Evolutionary conservation across 176 grass and related monocot genomes (phyloP).

Genomic region (Chrysopogon serrulatus): DNA sequence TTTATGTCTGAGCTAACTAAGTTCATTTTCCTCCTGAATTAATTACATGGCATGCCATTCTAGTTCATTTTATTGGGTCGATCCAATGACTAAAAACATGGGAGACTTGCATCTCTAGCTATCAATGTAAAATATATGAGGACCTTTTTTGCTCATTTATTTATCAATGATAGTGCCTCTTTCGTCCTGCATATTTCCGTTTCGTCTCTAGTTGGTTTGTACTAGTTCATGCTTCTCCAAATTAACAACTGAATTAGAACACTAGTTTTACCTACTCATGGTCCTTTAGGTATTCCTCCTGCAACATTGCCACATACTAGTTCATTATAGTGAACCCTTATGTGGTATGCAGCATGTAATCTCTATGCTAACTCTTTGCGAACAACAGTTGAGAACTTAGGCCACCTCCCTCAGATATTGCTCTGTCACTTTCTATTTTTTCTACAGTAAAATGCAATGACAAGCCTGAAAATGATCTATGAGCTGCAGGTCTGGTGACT

Average conservation of each 20-base stretch:
- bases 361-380: neutral
- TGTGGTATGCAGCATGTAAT: constrained; percentile 45
- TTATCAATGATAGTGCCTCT: neutral
- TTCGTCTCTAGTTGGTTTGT: neutral
- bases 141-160: neutral
- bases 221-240: neutral
- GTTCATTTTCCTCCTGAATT: neutral
- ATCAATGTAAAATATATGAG: neutral
- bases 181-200: neutral
- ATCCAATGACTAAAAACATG: too few relatives aligned
- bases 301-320: constrained; percentile 39
- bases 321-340: constrained; percentile 86
- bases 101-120: too few relatives aligned
- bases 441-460: neutral
- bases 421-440: neutral
- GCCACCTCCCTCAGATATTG: neutral
- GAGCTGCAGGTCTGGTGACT: constrained; percentile 71
- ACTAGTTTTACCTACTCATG: neutral
- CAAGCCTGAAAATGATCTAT: constrained; percentile 35
- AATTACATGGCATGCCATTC: neutral
- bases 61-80: neutral
- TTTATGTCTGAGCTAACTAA: neutral
- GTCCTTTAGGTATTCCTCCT: constrained; percentile 1
- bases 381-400: neutral
- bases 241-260: neutral